Evolutionary conservation across 257 asterid genomes (phyloP).

Genomic region (Penstemon newberryi): DNA sequence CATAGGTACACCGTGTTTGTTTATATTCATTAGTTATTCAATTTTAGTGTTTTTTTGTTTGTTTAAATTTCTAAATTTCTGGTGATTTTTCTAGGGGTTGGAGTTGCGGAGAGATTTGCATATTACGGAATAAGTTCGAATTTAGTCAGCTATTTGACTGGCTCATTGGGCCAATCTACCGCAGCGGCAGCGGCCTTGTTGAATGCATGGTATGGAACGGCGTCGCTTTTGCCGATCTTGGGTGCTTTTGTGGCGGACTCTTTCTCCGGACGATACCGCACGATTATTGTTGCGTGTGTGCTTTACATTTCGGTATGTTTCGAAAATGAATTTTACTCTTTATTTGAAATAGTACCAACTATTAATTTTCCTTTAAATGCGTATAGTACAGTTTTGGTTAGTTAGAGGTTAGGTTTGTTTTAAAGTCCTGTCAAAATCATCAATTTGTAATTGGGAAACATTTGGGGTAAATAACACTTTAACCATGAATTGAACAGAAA

Average conservation of each 20-base stretch:
- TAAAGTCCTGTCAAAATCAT: too few species aligned
- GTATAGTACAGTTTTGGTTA: too few species aligned
- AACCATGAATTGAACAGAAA: too few species aligned
- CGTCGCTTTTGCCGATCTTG: conserved; percentile 21
- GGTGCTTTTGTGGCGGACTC: conserved; percentile 23
- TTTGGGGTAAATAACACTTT: too few species aligned
- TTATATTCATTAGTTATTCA: too few species aligned
- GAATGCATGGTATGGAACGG: conserved; percentile 25
- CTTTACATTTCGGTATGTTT: conserved; percentile 11
- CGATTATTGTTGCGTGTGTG: conserved; percentile 12
- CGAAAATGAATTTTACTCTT: too few species aligned
- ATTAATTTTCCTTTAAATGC: too few species aligned
- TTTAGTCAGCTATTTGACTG: conserved; percentile 24
- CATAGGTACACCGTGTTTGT: neutral
- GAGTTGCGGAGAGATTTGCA: conserved; percentile 22
- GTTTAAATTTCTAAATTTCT: neutral
- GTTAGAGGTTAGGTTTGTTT: too few species aligned
- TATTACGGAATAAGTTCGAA: conserved; percentile 28
- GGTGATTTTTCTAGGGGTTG: conserved; percentile 11
- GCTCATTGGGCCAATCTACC: conserved; percentile 26
- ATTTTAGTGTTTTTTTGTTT: too few species aligned
- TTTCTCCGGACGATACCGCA: conserved; percentile 10
- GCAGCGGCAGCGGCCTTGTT: conserved; percentile 24
- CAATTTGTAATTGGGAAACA: too few species aligned
- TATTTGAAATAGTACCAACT: too few species aligned